phyloP scores from a whole-genome alignment of 768 basidiomycete genomes.

The Cystobasidium tubakii region DNA sequence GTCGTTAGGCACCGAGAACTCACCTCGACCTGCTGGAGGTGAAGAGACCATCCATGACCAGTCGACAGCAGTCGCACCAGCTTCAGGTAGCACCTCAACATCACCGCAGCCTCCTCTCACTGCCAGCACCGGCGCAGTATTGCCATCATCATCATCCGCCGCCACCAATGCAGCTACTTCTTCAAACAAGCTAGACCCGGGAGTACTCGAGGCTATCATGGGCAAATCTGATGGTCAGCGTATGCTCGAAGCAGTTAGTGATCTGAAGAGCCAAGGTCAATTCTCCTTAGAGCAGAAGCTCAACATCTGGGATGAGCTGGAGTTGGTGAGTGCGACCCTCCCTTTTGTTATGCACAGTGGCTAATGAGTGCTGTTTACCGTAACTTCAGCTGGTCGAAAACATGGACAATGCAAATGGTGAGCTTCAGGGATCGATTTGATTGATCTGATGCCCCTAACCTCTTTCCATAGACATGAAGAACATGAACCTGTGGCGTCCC shows the following conservation, averaged over 20 bases:
- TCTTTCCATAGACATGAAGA: constrained; percentile 60
- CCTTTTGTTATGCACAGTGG: no score
- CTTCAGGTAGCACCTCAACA: not conserved
- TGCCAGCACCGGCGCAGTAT: not conserved
- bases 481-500: constrained; percentile 71
- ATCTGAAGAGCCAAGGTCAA: constrained; percentile 55
- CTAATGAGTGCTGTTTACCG: not conserved
- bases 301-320: constrained; percentile 64
- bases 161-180: not conserved
- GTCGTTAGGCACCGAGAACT: constrained; percentile 15
- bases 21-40: not conserved
- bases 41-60: not conserved
- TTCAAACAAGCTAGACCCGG: constrained; percentile 61
- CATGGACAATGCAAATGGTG: constrained; percentile 86
- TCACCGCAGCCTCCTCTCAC: constrained; percentile 7
- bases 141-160: not conserved
- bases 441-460: constrained; percentile 4
- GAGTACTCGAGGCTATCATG: constrained; percentile 74
- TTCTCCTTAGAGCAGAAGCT: constrained; percentile 56
- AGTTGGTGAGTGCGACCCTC: constrained; percentile 64
- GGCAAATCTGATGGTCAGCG: constrained; percentile 73
- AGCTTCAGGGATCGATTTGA: constrained; percentile 40
- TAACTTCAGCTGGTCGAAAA: constrained; percentile 66
- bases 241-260: constrained; percentile 58
- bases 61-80: constrained; percentile 6